Evolutionary conservation across 345 rosid genomes (phyloP), one percentile per base, ranked within the genome.

Genomic region (Clarkia xantiana): DNA sequence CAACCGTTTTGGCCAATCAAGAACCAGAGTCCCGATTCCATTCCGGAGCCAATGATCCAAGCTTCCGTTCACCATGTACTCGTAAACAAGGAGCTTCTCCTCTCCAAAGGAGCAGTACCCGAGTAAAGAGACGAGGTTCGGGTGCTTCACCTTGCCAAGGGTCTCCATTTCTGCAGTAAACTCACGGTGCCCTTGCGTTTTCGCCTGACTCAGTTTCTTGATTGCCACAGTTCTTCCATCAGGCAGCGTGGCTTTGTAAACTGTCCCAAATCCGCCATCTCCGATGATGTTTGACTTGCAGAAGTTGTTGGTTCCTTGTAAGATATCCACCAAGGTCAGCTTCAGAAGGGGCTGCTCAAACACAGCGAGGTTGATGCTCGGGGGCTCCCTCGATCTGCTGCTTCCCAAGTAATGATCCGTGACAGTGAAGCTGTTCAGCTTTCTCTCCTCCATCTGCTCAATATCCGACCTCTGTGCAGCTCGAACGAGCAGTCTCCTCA

Each of bases 101-200:
- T 84, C 95, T 6, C 72, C 76, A 6, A 62, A 67, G 17, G 89
- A 76, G 71, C 96, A 84, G 62, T 87, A 91, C 2, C 95, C 96
- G 2, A 91, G 82, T 60, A 91, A 49, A 12, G 90, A 77, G 14
- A 91, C 94, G 0, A 91, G 86, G 58, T 91, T 87, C 39, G 60
- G 78, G 74, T 87, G 96, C 75, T 87, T 91, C 29, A 91, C 93
- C 73, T 91, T 87, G 29, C 95, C 98, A 52, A 91, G 41, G 7
- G 96, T 91, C 67, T 91, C 95, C 95, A 84, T 84, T 48, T 91
- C 98, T 0, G 98, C 98, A 0, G 75, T 71, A 76, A 91, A 91
- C 56, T 91, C 96, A 0, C 96, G 63, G 63, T 80, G 65, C 6
- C 96, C 98, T 47, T 91, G 96, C 4, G 90, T 76, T 61, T 81